Conservation (phyloP, 1,139 yeast species). For the Magnusiomyces ingens region DNA sequence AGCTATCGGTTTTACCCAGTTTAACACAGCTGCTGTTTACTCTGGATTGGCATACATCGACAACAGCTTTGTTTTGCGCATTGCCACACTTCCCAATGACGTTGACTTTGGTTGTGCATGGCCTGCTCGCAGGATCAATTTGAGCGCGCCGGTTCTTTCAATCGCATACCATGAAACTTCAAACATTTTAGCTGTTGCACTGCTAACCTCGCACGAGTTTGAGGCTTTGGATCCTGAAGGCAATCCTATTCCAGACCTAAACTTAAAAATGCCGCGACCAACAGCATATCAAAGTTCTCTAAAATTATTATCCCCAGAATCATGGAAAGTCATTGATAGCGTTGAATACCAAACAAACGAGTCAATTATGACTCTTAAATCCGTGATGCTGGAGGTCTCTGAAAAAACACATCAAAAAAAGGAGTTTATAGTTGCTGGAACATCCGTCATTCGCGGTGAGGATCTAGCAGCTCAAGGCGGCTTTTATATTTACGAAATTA, state of each 20-base stretch:
- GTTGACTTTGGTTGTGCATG: constrained; percentile 56
- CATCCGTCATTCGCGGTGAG: constrained; percentile 72
- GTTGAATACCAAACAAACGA: constrained; percentile 63
- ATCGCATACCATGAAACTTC: constrained; percentile 69
- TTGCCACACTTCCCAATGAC: constrained; percentile 48
- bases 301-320: constrained; percentile 61
- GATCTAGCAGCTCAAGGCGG: constrained; percentile 79
- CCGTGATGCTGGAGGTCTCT: constrained; percentile 51
- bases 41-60: constrained; percentile 70
- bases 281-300: constrained; percentile 52
- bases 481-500: constrained; percentile 66
- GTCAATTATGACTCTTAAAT: constrained; percentile 51
- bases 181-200: constrained; percentile 51
- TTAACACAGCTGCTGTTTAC: constrained; percentile 29
- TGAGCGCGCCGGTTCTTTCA: constrained; percentile 60
- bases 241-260: constrained; percentile 52
- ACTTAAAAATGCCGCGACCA: constrained; percentile 47
- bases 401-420: constrained; percentile 49
- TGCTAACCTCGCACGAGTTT: constrained; percentile 54
- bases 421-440: constrained; percentile 72
- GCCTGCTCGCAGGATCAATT: constrained; percentile 48
- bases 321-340: constrained; percentile 73
- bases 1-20: constrained; percentile 27
- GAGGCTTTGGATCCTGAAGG: constrained; percentile 70
- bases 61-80: constrained; percentile 63